Evolutionary conservation across 1,284 basidiomycete genomes (phyloP).

Genomic region (Stygiomarasmius scandens): DNA sequence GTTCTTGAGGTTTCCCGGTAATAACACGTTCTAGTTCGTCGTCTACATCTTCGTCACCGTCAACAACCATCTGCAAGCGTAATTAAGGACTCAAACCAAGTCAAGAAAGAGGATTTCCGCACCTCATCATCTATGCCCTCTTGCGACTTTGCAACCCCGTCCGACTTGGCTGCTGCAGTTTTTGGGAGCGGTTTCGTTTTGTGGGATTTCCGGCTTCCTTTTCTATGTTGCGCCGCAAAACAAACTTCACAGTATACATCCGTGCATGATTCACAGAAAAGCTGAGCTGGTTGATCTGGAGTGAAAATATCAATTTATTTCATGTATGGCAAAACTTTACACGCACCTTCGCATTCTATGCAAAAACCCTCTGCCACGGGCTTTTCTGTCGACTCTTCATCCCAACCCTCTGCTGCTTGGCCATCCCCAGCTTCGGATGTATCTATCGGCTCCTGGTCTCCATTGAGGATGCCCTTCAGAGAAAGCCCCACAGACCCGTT

Average conservation of each 20-base stretch:
- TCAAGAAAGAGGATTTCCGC: slow-evolving; percentile 15
- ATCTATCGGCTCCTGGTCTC: slow-evolving; percentile 61
- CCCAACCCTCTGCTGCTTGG: slow-evolving; percentile 55
- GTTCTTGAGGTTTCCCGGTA: slow-evolving; percentile 37
- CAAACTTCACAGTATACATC: slow-evolving; percentile 83
- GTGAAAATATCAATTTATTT: neutral
- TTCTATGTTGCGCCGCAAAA: slow-evolving; percentile 79
- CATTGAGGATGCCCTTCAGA: slow-evolving; percentile 65
- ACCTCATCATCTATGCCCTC: slow-evolving; percentile 31
- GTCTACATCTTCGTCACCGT: slow-evolving; percentile 49
- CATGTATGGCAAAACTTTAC: neutral
- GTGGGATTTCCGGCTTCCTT: slow-evolving; percentile 73
- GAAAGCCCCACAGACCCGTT: slow-evolving; percentile 42
- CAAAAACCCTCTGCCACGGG: slow-evolving; percentile 67
- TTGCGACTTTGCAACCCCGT: slow-evolving; percentile 14
- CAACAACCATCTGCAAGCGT: slow-evolving; percentile 50
- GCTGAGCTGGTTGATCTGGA: slow-evolving; percentile 77
- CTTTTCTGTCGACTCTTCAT: slow-evolving; percentile 57
- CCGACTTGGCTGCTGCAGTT: slow-evolving; percentile 24
- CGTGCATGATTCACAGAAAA: slow-evolving; percentile 67
- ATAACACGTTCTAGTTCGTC: slow-evolving; percentile 50
- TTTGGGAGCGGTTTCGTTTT: slow-evolving; percentile 48
- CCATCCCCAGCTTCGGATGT: slow-evolving; percentile 44
- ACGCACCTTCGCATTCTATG: slow-evolving; percentile 79
- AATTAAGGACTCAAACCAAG: slow-evolving; percentile 5